These are phyloP conservation scores for Leucocoprinus leucothites DNA, from an alignment of 768 basidiomycete species.

Conservation along the genomic window DNA sequence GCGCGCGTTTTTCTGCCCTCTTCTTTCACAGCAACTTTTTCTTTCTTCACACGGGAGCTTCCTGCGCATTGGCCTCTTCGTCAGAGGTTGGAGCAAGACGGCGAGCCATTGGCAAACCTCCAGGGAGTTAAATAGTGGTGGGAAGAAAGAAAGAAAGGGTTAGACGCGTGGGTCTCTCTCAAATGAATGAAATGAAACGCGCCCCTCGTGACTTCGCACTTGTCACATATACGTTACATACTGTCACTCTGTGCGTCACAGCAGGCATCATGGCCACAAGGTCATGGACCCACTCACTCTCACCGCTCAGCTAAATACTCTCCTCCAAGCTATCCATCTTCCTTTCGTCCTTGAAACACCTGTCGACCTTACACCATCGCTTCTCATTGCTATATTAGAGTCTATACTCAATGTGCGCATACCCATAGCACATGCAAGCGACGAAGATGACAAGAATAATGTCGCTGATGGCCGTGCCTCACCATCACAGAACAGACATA, in stretches of 20 bases:
- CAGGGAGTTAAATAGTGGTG: neutral
- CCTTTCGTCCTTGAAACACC: conserved; percentile 48
- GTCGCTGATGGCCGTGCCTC: too few species aligned
- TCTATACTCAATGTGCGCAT: conserved; percentile 54
- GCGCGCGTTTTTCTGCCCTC: conserved; percentile 1
- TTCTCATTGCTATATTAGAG: conserved; percentile 70
- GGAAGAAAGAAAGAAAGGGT: neutral
- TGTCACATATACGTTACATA: neutral
- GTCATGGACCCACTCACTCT: neutral
- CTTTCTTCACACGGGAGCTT: neutral
- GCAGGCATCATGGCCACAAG: too few species aligned
- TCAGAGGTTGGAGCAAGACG: neutral
- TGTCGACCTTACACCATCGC: conserved; percentile 65
- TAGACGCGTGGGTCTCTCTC: neutral
- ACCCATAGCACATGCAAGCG: conserved; percentile 29
- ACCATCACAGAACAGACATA: conserved; percentile 7
- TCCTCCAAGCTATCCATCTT: conserved; percentile 41
- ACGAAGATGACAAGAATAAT: conserved; percentile 4
- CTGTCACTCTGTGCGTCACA: neutral
- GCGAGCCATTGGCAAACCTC: neutral
- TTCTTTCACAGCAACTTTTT: neutral
- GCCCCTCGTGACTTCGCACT: neutral
- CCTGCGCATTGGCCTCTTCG: neutral
- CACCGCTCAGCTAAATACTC: conserved; percentile 34
- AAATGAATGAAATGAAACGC: neutral